A percentile compares a stretch with the other conserved stretches of the same genome.
Evolutionary conservation across 2,329 filamentous ascomycete genomes (phyloP).

Genomic region (Sporothrix mexicana): DNA sequence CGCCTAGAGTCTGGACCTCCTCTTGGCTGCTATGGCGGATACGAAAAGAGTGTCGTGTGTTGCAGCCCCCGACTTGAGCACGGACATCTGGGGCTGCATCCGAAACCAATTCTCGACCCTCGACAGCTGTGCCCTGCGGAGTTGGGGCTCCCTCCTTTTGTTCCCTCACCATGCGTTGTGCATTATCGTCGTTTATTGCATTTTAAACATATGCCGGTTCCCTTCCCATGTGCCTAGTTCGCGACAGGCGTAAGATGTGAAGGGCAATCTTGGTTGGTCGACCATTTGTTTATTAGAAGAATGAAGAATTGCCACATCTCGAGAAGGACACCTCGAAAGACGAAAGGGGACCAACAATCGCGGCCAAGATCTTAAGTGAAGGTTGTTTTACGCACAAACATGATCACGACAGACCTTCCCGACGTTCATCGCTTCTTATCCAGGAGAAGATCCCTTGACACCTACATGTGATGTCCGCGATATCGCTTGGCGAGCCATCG

Average conservation of each 20-base stretch:
- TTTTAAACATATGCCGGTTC: neutral
- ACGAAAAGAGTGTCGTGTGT: neutral
- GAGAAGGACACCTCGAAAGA: no score
- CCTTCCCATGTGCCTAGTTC: neutral
- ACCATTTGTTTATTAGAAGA: no score
- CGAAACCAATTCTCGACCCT: constrained; percentile 14
- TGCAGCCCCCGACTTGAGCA: neutral
- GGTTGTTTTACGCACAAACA: neutral
- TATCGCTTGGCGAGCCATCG: neutral
- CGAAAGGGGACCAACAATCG: no score
- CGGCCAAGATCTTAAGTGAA: no score
- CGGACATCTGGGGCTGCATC: constrained; percentile 5
- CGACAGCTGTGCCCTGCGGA: neutral
- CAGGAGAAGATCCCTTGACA: neutral
- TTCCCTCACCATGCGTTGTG: neutral
- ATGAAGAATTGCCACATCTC: no score
- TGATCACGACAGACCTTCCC: no score
- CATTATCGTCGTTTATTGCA: neutral
- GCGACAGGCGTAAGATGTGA: no score
- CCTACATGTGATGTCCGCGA: neutral
- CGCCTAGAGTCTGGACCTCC: neutral
- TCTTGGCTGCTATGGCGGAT: constrained; percentile 5
- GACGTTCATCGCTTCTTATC: neutral
- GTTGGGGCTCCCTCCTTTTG: neutral
- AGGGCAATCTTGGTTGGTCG: no score